Base-by-base conservation (phyloP, 192 early-diverging fungal species). In the Podila horticola region DNA sequence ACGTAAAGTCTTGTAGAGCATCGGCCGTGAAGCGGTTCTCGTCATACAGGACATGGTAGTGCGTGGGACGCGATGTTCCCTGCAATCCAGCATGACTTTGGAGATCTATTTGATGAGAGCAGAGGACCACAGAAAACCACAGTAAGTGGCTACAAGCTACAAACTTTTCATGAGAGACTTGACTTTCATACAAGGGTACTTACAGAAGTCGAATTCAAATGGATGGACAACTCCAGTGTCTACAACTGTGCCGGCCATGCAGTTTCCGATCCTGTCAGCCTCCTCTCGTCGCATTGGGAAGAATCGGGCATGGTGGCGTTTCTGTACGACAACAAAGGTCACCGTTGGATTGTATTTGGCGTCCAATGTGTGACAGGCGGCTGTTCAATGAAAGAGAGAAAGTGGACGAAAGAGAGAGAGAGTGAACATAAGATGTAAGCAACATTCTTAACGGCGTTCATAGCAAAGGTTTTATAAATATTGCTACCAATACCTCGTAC, bases 41-140 rank as follows among this genome's bases (percentile, higher is more conserved):
- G 69, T 99, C 95, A 59, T 92, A 88, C 20, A 99, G 83, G 13
- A 97, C 96, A 58, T 93, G 91, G 88, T 99, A 99, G 75, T 97
- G 95, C 0, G 94, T 94, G 0, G 97, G 96, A n/a, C 96, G 92
- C 9, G 94, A 95, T 0, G 97, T 97, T 45, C 97, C 97, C 72
- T 98, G 96, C 30, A 97, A 87, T 26, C 96, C 97, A 3, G 94
- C 91, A 70, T 99, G 97, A 2, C 95, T 92, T 74, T 94, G 95
- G 12, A 99, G 82, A 65, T 93, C 74, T 76, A 58, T 58, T 31
- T 31, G 59, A 30, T 28, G 22, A 30, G 17, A 19, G n/a, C n/a
- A 61, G 15, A 13, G 13, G 8, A 0, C 41, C 13, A 45, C 9
- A 55, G 24, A 2, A 24, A 26, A 24, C n/a, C n/a, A 55, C 4